Percentiles rank a stretch among this genome's conserved stretches.
Evolutionary conservation across 2,329 filamentous ascomycete species (phyloP).

Genomic region (Chaetomiaceae sp.): DNA sequence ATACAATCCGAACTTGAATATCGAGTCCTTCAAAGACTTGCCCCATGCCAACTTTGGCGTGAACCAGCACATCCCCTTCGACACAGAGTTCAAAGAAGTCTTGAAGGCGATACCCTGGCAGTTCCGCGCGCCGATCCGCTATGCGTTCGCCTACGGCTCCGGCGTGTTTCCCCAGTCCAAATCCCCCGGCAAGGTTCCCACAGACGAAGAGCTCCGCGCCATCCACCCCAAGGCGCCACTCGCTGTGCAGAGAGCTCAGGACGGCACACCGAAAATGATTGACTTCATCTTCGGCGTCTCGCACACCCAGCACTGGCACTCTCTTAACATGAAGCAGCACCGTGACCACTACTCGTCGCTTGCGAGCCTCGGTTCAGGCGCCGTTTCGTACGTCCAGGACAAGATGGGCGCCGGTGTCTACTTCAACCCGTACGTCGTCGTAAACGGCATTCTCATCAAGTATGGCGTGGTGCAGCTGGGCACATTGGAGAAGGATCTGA

Average conservation of each 20-base stretch:
- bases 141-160: constrained; percentile 95
- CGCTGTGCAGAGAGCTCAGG: constrained; percentile 78
- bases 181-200: constrained; percentile 47
- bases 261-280: constrained; percentile 90
- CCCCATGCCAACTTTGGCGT: constrained; percentile 80
- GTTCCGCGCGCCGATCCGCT: constrained; percentile 88
- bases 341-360: constrained; percentile 88
- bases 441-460: constrained; percentile 95
- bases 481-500: constrained; percentile 80
- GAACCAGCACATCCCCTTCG: constrained; percentile 95
- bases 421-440: constrained; percentile 91
- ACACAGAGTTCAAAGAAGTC: constrained; percentile 90
- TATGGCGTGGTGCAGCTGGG: constrained; percentile 95
- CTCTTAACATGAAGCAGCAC: constrained; percentile 82
- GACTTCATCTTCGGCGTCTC: constrained; percentile 97
- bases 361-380: constrained; percentile 75
- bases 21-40: constrained; percentile 70
- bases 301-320: constrained; percentile 95
- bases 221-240: constrained; percentile 79
- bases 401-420: constrained; percentile 89
- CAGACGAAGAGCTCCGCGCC: constrained; percentile 54
- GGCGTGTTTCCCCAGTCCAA: constrained; percentile 83
- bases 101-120: constrained; percentile 83
- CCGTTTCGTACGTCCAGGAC: constrained; percentile 83
- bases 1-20: constrained; percentile 65